Conservation (phyloP, 768 basidiomycete genomes). For the Tubosaeta brunneosetosa region DNA sequence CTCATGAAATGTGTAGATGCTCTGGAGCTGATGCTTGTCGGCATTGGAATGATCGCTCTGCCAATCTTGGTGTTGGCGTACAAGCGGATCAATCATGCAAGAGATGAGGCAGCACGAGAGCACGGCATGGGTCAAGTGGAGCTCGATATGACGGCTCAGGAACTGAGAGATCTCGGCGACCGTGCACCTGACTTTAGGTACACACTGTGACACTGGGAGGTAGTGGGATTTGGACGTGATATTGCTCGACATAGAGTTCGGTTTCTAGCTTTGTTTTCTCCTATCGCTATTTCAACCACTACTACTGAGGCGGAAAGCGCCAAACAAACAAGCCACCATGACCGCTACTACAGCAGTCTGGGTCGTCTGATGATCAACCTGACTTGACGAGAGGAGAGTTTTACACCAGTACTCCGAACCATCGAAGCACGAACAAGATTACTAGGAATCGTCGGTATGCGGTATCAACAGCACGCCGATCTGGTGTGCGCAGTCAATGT, state of each 20-base stretch:
- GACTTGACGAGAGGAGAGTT: too few species aligned
- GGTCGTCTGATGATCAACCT: too few species aligned
- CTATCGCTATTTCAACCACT: too few species aligned
- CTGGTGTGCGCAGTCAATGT: not conserved
- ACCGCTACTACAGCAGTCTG: not conserved
- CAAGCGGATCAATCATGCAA: slow-evolving; percentile 48
- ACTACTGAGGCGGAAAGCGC: too few species aligned
- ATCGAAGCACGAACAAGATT: too few species aligned
- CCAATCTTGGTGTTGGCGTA: slow-evolving; percentile 49
- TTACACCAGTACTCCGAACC: too few species aligned
- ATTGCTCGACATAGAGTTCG: too few species aligned
- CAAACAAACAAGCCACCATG: too few species aligned
- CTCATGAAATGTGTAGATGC: slow-evolving; percentile 38
- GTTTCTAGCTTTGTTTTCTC: too few species aligned
- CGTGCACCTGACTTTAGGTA: slow-evolving; percentile 62
- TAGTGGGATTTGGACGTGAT: not conserved
- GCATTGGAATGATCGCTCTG: slow-evolving; percentile 53
- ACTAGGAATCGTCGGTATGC: too few species aligned
- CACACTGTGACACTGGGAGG: slow-evolving; percentile 30
- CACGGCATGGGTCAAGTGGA: not conserved
- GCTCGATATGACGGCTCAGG: slow-evolving; percentile 8
- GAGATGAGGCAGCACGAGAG: slow-evolving; percentile 33
- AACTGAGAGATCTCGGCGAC: slow-evolving; percentile 45
- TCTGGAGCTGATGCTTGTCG: slow-evolving; percentile 63
- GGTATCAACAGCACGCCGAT: not conserved